Conservation (phyloP, 768 basidiomycete species). For the Suillus lakei region DNA sequence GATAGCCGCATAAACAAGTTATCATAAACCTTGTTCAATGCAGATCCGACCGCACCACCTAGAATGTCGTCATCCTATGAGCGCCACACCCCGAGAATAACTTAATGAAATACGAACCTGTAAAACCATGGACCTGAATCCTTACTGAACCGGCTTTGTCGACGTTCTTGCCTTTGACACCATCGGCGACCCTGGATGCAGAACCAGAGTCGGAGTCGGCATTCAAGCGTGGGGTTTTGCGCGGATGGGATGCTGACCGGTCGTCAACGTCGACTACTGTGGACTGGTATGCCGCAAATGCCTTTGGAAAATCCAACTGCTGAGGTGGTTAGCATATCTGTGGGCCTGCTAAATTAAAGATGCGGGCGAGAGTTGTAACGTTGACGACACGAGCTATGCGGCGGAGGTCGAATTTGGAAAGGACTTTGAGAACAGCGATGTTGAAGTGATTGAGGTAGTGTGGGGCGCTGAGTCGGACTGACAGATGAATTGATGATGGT, state of each 20-base stretch:
- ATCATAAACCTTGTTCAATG: constrained; percentile 12
- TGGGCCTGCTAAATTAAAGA: too few relatives aligned
- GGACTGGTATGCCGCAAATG: constrained; percentile 48
- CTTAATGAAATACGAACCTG: constrained; percentile 35
- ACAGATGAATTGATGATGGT: too few relatives aligned
- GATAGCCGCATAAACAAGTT: constrained; percentile 35
- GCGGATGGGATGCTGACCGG: constrained; percentile 61
- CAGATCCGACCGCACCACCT: not conserved
- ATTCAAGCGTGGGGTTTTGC: constrained; percentile 70
- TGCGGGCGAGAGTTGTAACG: too few relatives aligned
- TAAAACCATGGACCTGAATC: constrained; percentile 51
- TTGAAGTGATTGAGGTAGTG: too few relatives aligned
- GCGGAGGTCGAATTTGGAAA: too few relatives aligned
- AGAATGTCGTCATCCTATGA: not conserved
- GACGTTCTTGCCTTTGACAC: constrained; percentile 24
- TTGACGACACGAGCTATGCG: too few relatives aligned
- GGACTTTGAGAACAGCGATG: too few relatives aligned
- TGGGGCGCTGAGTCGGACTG: too few relatives aligned
- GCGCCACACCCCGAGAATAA: not conserved
- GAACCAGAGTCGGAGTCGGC: constrained; percentile 71
- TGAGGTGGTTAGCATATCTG: too few relatives aligned
- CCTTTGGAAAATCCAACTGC: too few relatives aligned
- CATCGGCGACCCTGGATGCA: constrained; percentile 58
- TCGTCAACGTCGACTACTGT: constrained; percentile 43
- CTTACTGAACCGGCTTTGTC: constrained; percentile 44